Percentiles rank a stretch among this genome's conserved stretches.
These are phyloP conservation scores for Yamadazyma atmosphaerica DNA, from an alignment of 1,139 yeast genomes.

Conservation along the genomic window DNA sequence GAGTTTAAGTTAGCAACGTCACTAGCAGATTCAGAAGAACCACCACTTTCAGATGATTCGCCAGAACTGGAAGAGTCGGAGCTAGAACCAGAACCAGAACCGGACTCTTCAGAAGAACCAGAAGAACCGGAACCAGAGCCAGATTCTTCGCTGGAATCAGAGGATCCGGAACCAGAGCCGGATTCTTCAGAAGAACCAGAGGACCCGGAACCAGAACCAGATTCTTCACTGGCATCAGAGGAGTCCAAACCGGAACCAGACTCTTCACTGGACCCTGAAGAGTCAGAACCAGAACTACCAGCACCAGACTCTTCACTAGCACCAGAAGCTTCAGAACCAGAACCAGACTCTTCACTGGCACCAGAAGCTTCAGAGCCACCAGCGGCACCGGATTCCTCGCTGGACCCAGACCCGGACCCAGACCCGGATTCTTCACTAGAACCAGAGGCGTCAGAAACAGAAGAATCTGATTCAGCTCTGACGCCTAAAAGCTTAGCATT, in stretches of 20 bases:
- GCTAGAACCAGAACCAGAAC: slow-evolving; percentile 18
- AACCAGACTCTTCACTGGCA: slow-evolving; percentile 8
- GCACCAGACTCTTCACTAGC: slow-evolving; percentile 7
- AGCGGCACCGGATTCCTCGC: slow-evolving; percentile 12
- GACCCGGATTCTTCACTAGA: slow-evolving; percentile 18
- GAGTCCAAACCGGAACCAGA: slow-evolving; percentile 6
- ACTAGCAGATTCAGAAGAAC: slow-evolving; percentile 5
- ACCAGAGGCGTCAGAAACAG: slow-evolving; percentile 17
- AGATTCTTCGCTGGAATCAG: slow-evolving; percentile 10
- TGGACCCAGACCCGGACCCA: slow-evolving; percentile 14
- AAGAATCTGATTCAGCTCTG: slow-evolving; percentile 12
- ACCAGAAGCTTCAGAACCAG: slow-evolving; percentile 9
- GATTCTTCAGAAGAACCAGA: slow-evolving; percentile 4
- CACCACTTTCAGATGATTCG: slow-evolving; percentile 4
- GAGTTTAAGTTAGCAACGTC: slow-evolving; percentile 9
- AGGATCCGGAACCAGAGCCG: slow-evolving; percentile 4
- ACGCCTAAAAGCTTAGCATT: slow-evolving; percentile 14
- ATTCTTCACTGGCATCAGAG: slow-evolving; percentile 5
- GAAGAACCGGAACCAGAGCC: slow-evolving; percentile 6
- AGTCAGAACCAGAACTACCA: slow-evolving; percentile 8
- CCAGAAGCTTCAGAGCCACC: slow-evolving; percentile 8
- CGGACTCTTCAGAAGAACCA: slow-evolving; percentile 8
- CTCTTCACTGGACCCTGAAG: slow-evolving; percentile 10
- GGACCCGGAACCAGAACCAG: slow-evolving; percentile 1
- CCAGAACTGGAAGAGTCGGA: slow-evolving; percentile 24